phyloP scores from a whole-genome alignment of 2,329 filamentous ascomycete species.

The Colletotrichum limetticola region DNA sequence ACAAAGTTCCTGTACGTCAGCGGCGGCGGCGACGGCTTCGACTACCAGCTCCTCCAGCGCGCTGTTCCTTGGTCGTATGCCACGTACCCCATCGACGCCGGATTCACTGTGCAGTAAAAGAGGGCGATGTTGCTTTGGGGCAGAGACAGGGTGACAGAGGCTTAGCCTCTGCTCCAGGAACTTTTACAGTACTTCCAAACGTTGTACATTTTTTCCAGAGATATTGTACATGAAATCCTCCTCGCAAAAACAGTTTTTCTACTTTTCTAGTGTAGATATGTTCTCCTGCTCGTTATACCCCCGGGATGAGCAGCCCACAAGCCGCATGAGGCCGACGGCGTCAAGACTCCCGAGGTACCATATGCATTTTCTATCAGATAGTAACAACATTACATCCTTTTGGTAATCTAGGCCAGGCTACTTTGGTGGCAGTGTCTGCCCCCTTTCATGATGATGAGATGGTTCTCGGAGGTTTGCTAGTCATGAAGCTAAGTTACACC shows the following conservation, averaged over 20 bases:
- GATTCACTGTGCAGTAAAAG: constrained; percentile 16
- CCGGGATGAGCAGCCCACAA: constrained; percentile 17
- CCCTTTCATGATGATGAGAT: background rate
- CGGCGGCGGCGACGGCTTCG: constrained; percentile 39
- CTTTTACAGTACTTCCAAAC: background rate
- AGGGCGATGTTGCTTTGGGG: background rate
- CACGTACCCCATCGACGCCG: constrained; percentile 18
- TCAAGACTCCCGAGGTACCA: background rate
- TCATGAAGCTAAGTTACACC: background rate
- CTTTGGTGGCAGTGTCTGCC: background rate
- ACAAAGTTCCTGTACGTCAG: constrained; percentile 43
- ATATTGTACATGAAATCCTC: background rate
- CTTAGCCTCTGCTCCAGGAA: background rate
- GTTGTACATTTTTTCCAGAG: background rate
- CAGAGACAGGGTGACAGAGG: too few species aligned
- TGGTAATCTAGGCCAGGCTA: background rate
- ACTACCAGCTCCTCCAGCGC: constrained; percentile 36
- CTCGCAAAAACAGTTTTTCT: background rate
- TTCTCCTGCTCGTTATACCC: constrained; percentile 4
- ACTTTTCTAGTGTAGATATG: constrained; percentile 9
- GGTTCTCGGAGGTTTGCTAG: background rate
- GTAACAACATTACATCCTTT: background rate
- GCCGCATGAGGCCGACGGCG: constrained; percentile 16
- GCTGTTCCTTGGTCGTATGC: constrained; percentile 15
- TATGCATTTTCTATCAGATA: background rate